Conservation (phyloP, 495 filamentous ascomycete genomes). For the Aeminium ludgeri region DNA sequence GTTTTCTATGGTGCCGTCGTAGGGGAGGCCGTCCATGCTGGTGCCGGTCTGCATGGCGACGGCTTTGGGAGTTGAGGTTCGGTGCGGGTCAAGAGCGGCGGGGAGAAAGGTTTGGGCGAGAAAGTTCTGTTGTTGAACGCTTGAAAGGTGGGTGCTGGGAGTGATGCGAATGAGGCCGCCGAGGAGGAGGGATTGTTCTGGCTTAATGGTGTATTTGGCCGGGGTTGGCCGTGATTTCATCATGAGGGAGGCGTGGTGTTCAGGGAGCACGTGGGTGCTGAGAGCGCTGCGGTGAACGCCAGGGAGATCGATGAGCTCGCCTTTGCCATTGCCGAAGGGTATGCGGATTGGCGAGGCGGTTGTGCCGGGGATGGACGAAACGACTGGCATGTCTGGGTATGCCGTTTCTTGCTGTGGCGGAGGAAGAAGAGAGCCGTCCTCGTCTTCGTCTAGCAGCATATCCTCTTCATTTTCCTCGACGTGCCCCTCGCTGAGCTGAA, state of each 20-base stretch:
- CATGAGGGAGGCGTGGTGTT: conserved; percentile 47
- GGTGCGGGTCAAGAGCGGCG: conserved; percentile 41
- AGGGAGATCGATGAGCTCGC: conserved; percentile 89
- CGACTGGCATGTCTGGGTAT: conserved; percentile 64
- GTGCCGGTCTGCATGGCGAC: conserved; percentile 38
- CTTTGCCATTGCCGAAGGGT: conserved; percentile 64
- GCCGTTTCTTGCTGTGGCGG: conserved; percentile 52
- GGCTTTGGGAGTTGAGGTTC: conserved; percentile 57
- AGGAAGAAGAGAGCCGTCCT: conserved; percentile 41
- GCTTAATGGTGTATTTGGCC: conserved; percentile 51
- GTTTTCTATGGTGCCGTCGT: conserved; percentile 35
- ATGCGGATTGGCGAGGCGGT: conserved; percentile 87
- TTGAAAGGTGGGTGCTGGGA: conserved; percentile 34
- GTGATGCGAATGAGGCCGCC: conserved; percentile 80
- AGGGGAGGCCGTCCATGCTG: conserved; percentile 36
- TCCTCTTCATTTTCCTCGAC: conserved; percentile 2
- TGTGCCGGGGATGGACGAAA: conserved; percentile 78
- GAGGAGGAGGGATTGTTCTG: conserved; percentile 67
- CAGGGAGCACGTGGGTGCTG: conserved; percentile 44
- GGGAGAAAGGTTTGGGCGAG: conserved; percentile 53
- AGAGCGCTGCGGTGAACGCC: conserved; percentile 63
- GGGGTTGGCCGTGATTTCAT: conserved; percentile 58
- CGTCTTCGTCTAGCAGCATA: conserved; percentile 8
- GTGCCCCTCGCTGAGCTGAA: neutral
- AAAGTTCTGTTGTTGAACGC: conserved; percentile 34